Base-by-base conservation (phyloP, 495 filamentous ascomycete genomes). In the Daldinia vernicosa region DNA sequence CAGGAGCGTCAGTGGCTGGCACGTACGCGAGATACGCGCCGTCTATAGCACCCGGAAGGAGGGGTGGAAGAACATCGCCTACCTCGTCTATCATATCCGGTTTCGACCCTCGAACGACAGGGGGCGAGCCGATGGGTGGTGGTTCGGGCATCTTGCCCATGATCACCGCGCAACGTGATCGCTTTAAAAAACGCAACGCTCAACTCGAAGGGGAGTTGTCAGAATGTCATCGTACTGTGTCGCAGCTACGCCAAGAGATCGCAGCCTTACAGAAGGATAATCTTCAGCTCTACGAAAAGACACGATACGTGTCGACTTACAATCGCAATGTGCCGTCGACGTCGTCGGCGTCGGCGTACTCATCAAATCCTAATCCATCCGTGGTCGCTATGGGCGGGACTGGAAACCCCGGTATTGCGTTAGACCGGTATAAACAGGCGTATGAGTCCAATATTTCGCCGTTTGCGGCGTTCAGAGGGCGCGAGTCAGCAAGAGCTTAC, bases 1-100 rank as follows among this genome's bases (percentile, higher is more conserved):
- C 92, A 2, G 90, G 91, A 28, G 92, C 92, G 14, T 98, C 95
- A 17, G 92, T 97, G 24, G 93, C 95, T 11, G 94, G 93, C n/a
- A 98, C 93, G 37, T 95, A 97, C 76, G 93, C 92, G 6, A 90
- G 92, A 37, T 92, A 95, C 76, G 92, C 92, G 1, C 88, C 92
- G 70, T 92, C 93, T 6, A 86, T 91, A 6, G 87, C 87, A 60
- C 86, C 86, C 7, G 84, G 82, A 11, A 84, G 86, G 63, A 83
- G 82, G 26, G 84, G 91, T 27, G 88, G 92, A 28, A 82, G 88
- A 39, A 86, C 89, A n/a, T 98, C 96, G 9, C 95, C 95, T 12
- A 98, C 95, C 17, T 97, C 94, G 5, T 98, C 95, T 12, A 98
- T 98, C 71, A 98, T 99, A 69, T 97, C 93, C 51, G 95, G 95